These are phyloP conservation scores for Epichloe amarillans DNA, from an alignment of 2,329 filamentous ascomycete genomes.

Conservation along the genomic window DNA sequence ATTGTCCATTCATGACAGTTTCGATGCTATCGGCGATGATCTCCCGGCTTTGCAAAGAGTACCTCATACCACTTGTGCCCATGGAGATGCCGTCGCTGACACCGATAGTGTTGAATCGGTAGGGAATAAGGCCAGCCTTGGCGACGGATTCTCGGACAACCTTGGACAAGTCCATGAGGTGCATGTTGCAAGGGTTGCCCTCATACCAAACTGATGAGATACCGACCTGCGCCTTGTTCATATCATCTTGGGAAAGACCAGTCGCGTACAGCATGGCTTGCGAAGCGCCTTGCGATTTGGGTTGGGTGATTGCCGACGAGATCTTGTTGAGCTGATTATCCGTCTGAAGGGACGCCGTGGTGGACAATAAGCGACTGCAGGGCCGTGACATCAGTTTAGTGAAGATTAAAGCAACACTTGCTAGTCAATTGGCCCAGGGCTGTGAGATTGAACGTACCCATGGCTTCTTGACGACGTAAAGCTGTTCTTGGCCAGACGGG, in stretches of 20 bases:
- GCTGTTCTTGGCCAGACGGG: conserved; percentile 7
- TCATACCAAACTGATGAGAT: conserved; percentile 98
- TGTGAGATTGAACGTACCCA: conserved; percentile 6
- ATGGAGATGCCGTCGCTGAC: conserved; percentile 97
- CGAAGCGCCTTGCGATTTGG: conserved; percentile 94
- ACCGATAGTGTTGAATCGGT: conserved; percentile 98
- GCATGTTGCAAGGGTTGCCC: conserved; percentile 99
- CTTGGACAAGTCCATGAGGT: conserved; percentile 79
- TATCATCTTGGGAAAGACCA: conserved; percentile 70
- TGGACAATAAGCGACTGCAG: conserved; percentile 35
- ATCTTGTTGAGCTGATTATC: conserved; percentile 65
- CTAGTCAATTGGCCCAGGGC: background rate
- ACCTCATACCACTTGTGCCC: conserved; percentile 95
- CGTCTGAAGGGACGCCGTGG: conserved; percentile 32
- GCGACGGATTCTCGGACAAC: conserved; percentile 50
- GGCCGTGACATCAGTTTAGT: background rate
- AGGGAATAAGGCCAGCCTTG: conserved; percentile 70
- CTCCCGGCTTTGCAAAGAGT: conserved; percentile 85
- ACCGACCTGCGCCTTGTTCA: conserved; percentile 94
- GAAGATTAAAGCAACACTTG: too few relatives aligned
- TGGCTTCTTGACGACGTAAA: conserved; percentile 7
- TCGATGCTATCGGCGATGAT: conserved; percentile 97
- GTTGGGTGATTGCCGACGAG: conserved; percentile 79
- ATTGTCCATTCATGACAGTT: conserved; percentile 97
- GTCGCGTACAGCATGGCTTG: conserved; percentile 99